A percentile compares a stretch with the other conserved stretches of the same genome.
These are phyloP conservation scores for Metroxylon sagu DNA, from an alignment of 176 grass and related monocot species.

Conservation along the genomic window DNA sequence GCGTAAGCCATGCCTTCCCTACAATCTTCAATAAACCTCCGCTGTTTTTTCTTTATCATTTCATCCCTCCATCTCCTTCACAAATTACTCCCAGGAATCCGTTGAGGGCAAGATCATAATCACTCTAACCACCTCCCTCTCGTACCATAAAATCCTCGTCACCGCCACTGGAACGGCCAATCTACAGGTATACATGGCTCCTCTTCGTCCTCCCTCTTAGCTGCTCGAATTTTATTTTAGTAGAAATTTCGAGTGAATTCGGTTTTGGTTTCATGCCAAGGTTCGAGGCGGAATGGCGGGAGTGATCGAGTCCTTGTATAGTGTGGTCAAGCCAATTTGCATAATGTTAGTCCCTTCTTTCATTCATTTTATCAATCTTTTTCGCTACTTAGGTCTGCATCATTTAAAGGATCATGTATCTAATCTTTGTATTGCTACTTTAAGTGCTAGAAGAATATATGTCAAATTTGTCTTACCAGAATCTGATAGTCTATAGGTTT, in stretches of 20 bases:
- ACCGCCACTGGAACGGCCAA: slow-evolving; percentile 11
- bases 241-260: too few species aligned
- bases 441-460: too few species aligned
- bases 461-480: too few species aligned
- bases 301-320: slow-evolving; percentile 11
- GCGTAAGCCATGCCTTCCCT: background rate
- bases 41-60: background rate
- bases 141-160: slow-evolving; percentile 17
- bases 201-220: background rate
- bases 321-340: slow-evolving; percentile 12
- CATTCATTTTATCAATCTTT: background rate
- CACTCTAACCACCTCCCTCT: background rate
- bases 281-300: slow-evolving; percentile 8
- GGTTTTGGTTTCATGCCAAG: background rate
- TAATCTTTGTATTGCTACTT: too few species aligned
- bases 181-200: slow-evolving; percentile 2
- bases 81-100: slow-evolving; percentile 1
- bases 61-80: background rate
- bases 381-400: background rate
- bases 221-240: background rate
- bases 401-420: too few species aligned
- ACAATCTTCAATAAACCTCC: background rate
- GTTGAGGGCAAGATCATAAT: slow-evolving; percentile 12
- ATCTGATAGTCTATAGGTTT: too few species aligned
- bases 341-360: slow-evolving; percentile 9